Conservation (phyloP, 108 stramenopile genomes). For the Asterionellopsis glacialis region DNA sequence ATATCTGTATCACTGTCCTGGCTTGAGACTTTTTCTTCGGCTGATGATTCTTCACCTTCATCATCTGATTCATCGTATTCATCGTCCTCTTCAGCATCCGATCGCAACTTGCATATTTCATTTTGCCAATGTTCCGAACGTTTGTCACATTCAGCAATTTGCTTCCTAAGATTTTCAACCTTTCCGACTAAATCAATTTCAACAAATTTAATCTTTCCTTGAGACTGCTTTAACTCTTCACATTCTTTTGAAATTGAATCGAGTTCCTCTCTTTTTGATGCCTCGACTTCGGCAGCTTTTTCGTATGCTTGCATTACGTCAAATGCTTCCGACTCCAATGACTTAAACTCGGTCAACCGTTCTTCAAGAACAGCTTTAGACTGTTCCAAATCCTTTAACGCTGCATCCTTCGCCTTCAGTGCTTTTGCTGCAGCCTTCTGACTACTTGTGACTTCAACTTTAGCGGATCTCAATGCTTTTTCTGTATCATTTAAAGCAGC, state of each 20-base stretch:
- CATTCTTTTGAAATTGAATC: constrained; percentile 53
- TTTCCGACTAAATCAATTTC: constrained; percentile 82
- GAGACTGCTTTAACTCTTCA: constrained; percentile 60
- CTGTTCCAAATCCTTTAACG: constrained; percentile 48
- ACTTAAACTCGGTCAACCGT: constrained; percentile 59
- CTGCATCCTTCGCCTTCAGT: constrained; percentile 36
- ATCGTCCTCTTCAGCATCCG: constrained; percentile 52
- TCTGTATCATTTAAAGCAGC: constrained; percentile 54
- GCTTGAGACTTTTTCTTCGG: constrained; percentile 24
- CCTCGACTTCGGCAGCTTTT: constrained; percentile 64
- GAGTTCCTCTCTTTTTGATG: constrained; percentile 58
- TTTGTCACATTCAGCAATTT: constrained; percentile 53
- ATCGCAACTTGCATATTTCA: constrained; percentile 55
- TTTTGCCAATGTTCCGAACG: constrained; percentile 58
- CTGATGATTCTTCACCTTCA: constrained; percentile 52
- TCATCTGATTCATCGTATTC: constrained; percentile 53
- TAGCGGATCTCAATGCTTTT: constrained; percentile 63
- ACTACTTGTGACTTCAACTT: constrained; percentile 57
- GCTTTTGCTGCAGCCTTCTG: constrained; percentile 70
- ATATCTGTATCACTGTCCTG: not conserved
- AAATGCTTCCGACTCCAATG: constrained; percentile 59
- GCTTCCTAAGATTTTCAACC: constrained; percentile 68
- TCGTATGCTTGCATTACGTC: constrained; percentile 68
- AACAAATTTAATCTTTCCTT: constrained; percentile 58
- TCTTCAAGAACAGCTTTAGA: constrained; percentile 39